Base-by-base conservation (phyloP, 1,139 yeast genomes). In the Saccharomyces hybrid region DNA sequence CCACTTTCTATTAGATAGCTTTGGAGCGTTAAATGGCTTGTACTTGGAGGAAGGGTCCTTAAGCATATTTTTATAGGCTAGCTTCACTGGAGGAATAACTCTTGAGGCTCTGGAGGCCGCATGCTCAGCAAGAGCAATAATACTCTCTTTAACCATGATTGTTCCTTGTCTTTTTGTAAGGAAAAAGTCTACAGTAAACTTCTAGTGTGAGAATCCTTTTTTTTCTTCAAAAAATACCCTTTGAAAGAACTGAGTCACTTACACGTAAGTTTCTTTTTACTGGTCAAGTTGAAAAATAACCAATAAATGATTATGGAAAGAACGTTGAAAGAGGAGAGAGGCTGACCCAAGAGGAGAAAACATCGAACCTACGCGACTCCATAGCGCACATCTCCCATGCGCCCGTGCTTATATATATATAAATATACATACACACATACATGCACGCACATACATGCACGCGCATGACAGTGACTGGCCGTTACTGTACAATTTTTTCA, bases 1-100 rank as follows among this genome's bases (percentile, higher is more conserved):
- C 99, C 99, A 93, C 60, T 83, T 81, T 63, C 99, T 82, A 65
- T 86, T 80, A 27, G 88, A 83, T 60, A 91, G 76, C 50, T 83
- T 71, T 50, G 91, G 75, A 3, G 85, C 81, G 54, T 83, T 79
- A 66, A 86, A 88, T 51, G 85, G 77, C 64, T 75, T 79, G 72
- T 93, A 93, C 69, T 93, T 93, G 26, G 70, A 69, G 27, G 89
- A 82, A 6, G 97, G 97, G 66, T 89, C 93, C 64, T 77, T 77
- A 59, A 83, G 75, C 86, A 83, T 80, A 54, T 73, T 72, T 49
- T 67, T 69, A 56, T 73, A 73, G n/a, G 65, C 57, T 32, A 70
- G 61, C 47, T 63, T 63, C 4, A 66, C 69, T 5, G 74, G 70
- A 34, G 68, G 65, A 34, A 68, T 66, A 31, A 63, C 49, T 52